A percentile compares a stretch with the other conserved stretches of the same genome.
phyloP scores from a whole-genome alignment of 2,329 filamentous ascomycete genomes.

The Cordyceps tenuipes region DNA sequence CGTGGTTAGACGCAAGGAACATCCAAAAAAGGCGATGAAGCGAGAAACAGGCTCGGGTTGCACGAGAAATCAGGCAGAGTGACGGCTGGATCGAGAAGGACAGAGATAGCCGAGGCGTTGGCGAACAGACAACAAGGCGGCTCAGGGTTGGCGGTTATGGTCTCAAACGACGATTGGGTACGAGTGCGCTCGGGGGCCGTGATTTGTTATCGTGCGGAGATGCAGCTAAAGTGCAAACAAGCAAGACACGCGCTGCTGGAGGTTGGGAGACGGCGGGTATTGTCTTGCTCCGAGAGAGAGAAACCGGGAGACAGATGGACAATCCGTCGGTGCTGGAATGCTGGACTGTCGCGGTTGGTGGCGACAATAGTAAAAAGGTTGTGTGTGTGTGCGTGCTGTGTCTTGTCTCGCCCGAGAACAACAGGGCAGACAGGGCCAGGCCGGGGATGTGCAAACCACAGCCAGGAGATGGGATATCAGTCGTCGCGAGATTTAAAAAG shows the following conservation, averaged over 20 bases:
- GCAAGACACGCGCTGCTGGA: conserved; percentile 2
- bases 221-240: not conserved
- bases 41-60: not conserved
- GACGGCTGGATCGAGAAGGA: not conserved
- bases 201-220: conserved; percentile 1
- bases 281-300: not conserved
- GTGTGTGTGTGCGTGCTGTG: too few species aligned
- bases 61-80: not conserved
- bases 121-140: not conserved
- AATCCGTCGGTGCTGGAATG: conserved; percentile 14
- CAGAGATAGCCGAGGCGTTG: not conserved
- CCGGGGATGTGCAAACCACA: not conserved
- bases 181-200: not conserved
- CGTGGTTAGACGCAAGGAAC: not conserved
- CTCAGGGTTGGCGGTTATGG: not conserved
- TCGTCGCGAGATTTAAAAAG: not conserved
- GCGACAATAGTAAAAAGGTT: not conserved
- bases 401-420: not conserved
- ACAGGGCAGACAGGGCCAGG: not conserved
- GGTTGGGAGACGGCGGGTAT: not conserved
- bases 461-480: not conserved
- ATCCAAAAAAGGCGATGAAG: not conserved
- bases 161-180: not conserved
- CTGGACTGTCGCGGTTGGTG: conserved; percentile 1
- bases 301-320: not conserved